Conservation (phyloP, 2,329 filamentous ascomycete genomes). For the Neospermospora avenae region DNA sequence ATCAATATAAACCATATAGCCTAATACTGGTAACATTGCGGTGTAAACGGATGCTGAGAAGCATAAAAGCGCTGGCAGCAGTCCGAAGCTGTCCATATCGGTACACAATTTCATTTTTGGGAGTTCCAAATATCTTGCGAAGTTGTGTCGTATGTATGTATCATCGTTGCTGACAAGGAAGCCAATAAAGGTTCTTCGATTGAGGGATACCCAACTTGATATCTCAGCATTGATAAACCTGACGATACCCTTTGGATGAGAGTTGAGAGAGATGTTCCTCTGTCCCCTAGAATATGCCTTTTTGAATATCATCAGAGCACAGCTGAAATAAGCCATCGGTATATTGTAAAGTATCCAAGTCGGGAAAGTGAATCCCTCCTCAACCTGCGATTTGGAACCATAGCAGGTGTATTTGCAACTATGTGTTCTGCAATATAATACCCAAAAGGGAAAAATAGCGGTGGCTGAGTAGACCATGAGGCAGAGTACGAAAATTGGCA, state of each 20-base stretch:
- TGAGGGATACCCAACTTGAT: not conserved
- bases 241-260: not conserved
- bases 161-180: not conserved
- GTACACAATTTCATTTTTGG: not conserved
- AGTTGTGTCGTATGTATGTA: not conserved
- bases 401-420: no score
- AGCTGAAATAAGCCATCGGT: no score
- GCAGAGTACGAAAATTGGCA: no score
- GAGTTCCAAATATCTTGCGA: not conserved
- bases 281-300: not conserved
- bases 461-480: no score
- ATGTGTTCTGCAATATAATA: no score
- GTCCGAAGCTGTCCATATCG: not conserved
- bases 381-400: no score
- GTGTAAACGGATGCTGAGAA: not conserved
- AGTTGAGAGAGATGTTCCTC: not conserved
- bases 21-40: not conserved
- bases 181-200: not conserved
- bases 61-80: not conserved
- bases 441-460: no score
- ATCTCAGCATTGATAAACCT: not conserved
- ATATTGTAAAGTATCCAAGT: no score
- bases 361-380: no score
- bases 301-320: not conserved
- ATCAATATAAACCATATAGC: not conserved